Base-by-base conservation (phyloP, 768 basidiomycete genomes). In the Hericium erinaceus region DNA sequence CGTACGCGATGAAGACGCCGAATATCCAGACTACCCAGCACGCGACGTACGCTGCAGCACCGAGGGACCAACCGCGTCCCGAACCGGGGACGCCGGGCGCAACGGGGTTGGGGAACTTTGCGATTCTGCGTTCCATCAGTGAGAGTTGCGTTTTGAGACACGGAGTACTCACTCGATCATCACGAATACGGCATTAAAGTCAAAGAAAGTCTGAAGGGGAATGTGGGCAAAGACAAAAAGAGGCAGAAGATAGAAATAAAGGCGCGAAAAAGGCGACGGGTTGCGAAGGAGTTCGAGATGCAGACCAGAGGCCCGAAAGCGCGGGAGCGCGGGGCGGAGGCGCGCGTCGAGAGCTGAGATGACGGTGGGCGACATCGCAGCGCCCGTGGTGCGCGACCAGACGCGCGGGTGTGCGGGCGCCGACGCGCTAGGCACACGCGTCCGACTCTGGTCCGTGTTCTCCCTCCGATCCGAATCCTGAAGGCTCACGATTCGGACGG, bases 111-210 rank as follows among this genome's bases (percentile, higher is more conserved):
- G 91, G 90, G 66, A 80, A 79, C 68, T 82, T 85, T 26, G 89
- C 81, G 62, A 88, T 81, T 73, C 90, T 93, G 64, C 1, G 37
- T 24, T 59, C 10, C 11, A 44, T 44, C 9, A 40, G 15, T 22
- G 38, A 24, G 49, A 49, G 51, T 46, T 54, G 55, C 39, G 44
- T n/a, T 57, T 54, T 59, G 5, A 52, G 15, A 44, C 39, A 37
- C 39, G 46, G 39, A 39, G 46, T 13, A 85, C 92, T 74, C 66
- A 93, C 91, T 92, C 83, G 44, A 92, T 67, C 64, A 94, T 69
- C 63, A 92, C 83, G 73, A 84, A 95, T 62, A 87, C 83, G 64
- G 85, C 83, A 69, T 94, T 93, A 69, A 93, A 92, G 67, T 95
- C 93, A 68, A 95, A 84, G 67, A 87, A 94, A 0, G 86, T 83